A percentile compares a stretch with the other conserved stretches of the same genome.
These are phyloP conservation scores for Scleromitrula shiraiana DNA, from an alignment of 2,329 filamentous ascomycete genomes.

Conservation along the genomic window DNA sequence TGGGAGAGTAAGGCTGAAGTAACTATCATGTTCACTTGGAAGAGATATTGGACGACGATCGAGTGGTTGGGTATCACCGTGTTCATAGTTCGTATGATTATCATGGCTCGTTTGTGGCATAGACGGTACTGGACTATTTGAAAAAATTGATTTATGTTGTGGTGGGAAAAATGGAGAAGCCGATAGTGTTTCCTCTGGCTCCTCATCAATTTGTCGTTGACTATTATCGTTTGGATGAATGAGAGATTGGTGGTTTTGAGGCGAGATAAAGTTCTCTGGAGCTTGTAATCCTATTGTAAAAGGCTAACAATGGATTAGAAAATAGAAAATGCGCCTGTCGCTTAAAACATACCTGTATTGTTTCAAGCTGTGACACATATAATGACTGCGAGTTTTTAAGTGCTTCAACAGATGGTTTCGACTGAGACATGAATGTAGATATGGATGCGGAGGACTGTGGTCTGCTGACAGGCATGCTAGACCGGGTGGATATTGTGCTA, in stretches of 20 bases:
- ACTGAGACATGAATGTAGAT: constrained; percentile 8
- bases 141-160: neutral
- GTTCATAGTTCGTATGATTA: neutral
- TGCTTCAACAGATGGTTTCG: neutral
- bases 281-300: neutral
- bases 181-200: neutral
- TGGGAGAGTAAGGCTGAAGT: constrained; percentile 15
- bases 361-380: constrained; percentile 16
- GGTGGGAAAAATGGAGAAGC: neutral
- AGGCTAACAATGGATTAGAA: neutral
- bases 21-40: constrained; percentile 5
- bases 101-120: no score
- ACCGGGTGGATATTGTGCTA: neutral
- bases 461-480: neutral
- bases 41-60: neutral
- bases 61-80: neutral
- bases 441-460: constrained; percentile 10
- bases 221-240: no score
- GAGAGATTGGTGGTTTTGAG: neutral
- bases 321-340: neutral
- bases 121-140: neutral
- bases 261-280: neutral
- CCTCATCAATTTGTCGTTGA: neutral
- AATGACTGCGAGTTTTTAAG: constrained; percentile 5
- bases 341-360: constrained; percentile 12